Evolutionary conservation across 2,329 filamentous ascomycete genomes (phyloP).

Genomic region (Aspergillus neoniger): DNA sequence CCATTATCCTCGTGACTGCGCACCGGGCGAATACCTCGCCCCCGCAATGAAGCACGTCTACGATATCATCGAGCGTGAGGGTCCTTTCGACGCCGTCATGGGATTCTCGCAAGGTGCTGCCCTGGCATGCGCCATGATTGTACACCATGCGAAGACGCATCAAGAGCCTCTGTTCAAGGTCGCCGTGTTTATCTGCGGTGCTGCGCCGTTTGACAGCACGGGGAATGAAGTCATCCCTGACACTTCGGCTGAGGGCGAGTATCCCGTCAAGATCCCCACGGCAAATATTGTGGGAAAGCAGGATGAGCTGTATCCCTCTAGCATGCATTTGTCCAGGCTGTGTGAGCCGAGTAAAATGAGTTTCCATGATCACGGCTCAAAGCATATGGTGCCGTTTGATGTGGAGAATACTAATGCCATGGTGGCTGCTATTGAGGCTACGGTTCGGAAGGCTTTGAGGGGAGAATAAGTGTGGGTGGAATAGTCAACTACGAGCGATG

Average conservation of each 20-base stretch:
- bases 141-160: conserved; percentile 25
- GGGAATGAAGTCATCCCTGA: conserved; percentile 21
- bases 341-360: conserved; percentile 35
- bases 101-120: conserved; percentile 37
- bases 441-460: conserved; percentile 25
- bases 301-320: conserved; percentile 34
- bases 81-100: conserved; percentile 37
- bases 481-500: background rate
- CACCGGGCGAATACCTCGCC: conserved; percentile 26
- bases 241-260: conserved; percentile 11
- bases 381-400: conserved; percentile 39
- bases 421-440: conserved; percentile 28
- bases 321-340: conserved; percentile 34
- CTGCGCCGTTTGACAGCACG: conserved; percentile 27
- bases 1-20: conserved; percentile 29
- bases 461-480: background rate
- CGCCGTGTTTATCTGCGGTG: conserved; percentile 36
- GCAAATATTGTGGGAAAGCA: conserved; percentile 42
- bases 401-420: conserved; percentile 31
- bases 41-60: conserved; percentile 30
- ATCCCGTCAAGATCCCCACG: conserved; percentile 38
- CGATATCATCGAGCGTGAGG: conserved; percentile 24
- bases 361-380: conserved; percentile 41
- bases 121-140: conserved; percentile 29
- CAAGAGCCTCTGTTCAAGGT: conserved; percentile 31